These are phyloP conservation scores for Starmerella sirachaensis DNA, from an alignment of 805 yeast species.

Conservation along the genomic window DNA sequence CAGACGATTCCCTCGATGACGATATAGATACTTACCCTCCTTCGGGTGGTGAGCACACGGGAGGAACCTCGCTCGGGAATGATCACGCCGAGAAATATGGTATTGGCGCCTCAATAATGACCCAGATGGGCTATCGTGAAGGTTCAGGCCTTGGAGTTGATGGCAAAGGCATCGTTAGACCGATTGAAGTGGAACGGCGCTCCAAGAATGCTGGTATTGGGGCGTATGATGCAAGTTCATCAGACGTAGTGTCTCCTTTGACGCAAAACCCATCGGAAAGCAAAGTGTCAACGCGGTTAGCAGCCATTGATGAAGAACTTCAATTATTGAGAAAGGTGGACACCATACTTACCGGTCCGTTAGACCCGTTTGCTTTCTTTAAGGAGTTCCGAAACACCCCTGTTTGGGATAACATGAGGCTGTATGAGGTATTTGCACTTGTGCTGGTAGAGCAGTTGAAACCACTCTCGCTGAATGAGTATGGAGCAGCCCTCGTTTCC, in stretches of 20 bases:
- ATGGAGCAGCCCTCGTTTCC: too few species aligned
- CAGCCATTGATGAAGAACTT: background rate
- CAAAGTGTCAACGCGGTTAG: too few species aligned
- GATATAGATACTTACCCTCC: background rate
- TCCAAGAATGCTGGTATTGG: conserved; percentile 30
- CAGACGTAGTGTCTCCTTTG: too few species aligned
- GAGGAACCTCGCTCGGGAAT: background rate
- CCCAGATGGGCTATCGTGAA: conserved; percentile 73
- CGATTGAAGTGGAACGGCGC: conserved; percentile 58
- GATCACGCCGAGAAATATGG: conserved; percentile 48
- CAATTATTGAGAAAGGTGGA: background rate
- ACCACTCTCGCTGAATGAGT: too few species aligned
- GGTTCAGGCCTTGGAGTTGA: conserved; percentile 77
- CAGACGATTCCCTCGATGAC: conserved; percentile 7
- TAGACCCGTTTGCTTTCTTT: background rate
- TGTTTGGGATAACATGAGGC: background rate
- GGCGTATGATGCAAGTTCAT: too few species aligned
- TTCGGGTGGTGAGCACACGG: too few species aligned
- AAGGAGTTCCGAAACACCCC: background rate
- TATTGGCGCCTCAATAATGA: conserved; percentile 66
- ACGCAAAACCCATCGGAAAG: too few species aligned
- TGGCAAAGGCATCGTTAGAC: conserved; percentile 65
- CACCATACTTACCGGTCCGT: background rate
- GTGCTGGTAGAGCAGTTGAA: too few species aligned
- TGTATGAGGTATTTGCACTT: background rate